phyloP scores from a whole-genome alignment of 257 asterid genomes.

The Gentiana macrophylla region DNA sequence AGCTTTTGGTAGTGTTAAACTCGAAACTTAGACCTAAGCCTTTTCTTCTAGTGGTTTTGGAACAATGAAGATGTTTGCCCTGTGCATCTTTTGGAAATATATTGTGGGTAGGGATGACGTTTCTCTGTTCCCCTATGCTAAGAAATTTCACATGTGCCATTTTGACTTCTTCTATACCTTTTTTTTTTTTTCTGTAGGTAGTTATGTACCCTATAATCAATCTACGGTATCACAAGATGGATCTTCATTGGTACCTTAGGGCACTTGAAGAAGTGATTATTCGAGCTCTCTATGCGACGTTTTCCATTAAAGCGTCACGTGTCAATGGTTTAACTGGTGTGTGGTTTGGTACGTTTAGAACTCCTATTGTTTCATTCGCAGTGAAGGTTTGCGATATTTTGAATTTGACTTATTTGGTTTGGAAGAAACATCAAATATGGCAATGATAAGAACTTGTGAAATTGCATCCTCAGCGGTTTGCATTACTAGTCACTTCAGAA shows the following conservation, averaged over 20 bases:
- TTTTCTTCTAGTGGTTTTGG: too few relatives aligned
- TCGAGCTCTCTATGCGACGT: conserved; percentile 62
- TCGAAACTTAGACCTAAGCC: too few relatives aligned
- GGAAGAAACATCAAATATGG: neutral
- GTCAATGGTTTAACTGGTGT: conserved; percentile 84
- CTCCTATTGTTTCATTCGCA: conserved; percentile 1
- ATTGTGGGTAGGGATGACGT: too few relatives aligned
- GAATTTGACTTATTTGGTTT: neutral
- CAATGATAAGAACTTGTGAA: neutral
- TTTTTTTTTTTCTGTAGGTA: conserved; percentile 39
- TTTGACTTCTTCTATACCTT: conserved; percentile 7
- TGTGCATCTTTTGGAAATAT: too few relatives aligned
- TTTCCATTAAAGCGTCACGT: conserved; percentile 62
- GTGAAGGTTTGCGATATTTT: neutral
- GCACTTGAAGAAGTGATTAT: conserved; percentile 92
- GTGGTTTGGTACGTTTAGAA: conserved; percentile 69
- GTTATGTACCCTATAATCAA: conserved; percentile 89
- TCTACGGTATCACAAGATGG: conserved; percentile 76
- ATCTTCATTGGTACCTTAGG: conserved; percentile 90
- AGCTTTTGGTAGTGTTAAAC: too few relatives aligned
- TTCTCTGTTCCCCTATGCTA: too few relatives aligned
- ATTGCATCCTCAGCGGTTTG: neutral
- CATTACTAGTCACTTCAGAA: too few relatives aligned
- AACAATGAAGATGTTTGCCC: too few relatives aligned
- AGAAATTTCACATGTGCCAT: neutral